Percentiles rank a stretch among this genome's conserved stretches.
These are phyloP conservation scores for Tricholoma terreum DNA, from an alignment of 768 basidiomycete genomes.

Conservation along the genomic window DNA sequence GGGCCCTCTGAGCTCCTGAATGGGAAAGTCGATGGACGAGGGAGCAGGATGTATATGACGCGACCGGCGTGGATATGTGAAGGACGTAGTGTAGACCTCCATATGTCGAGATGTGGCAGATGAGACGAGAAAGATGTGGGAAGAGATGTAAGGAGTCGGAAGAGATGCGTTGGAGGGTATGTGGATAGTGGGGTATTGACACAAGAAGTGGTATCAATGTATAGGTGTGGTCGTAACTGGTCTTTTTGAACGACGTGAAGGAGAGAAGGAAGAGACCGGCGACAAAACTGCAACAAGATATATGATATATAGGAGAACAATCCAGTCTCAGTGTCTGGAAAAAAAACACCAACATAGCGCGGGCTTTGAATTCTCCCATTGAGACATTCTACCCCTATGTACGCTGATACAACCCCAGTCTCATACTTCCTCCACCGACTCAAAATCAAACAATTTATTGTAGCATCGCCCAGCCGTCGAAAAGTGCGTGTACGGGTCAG, in stretches of 20 bases:
- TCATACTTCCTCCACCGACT: conserved; percentile 37
- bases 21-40: conserved; percentile 61
- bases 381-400: conserved; percentile 9
- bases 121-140: neutral
- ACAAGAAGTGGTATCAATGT: conserved; percentile 50
- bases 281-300: conserved; percentile 24
- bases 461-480: conserved; percentile 56
- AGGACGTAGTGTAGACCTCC: conserved; percentile 95
- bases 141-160: neutral
- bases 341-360: conserved; percentile 34
- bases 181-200: conserved; percentile 51
- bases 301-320: conserved; percentile 22
- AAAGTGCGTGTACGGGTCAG: conserved; percentile 69
- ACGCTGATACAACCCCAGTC: conserved; percentile 7
- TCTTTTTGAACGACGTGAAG: conserved; percentile 29
- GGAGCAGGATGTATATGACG: conserved; percentile 63
- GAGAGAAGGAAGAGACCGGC: conserved; percentile 23
- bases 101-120: conserved; percentile 42
- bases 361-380: conserved; percentile 35
- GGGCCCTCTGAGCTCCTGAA: conserved; percentile 43
- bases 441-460: conserved; percentile 62
- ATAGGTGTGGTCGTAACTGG: conserved; percentile 29
- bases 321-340: conserved; percentile 16
- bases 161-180: conserved; percentile 27
- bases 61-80: conserved; percentile 85